phyloP scores from a whole-genome alignment of 2,329 filamentous ascomycete genomes.

The Cladosporium cucumerinum region DNA sequence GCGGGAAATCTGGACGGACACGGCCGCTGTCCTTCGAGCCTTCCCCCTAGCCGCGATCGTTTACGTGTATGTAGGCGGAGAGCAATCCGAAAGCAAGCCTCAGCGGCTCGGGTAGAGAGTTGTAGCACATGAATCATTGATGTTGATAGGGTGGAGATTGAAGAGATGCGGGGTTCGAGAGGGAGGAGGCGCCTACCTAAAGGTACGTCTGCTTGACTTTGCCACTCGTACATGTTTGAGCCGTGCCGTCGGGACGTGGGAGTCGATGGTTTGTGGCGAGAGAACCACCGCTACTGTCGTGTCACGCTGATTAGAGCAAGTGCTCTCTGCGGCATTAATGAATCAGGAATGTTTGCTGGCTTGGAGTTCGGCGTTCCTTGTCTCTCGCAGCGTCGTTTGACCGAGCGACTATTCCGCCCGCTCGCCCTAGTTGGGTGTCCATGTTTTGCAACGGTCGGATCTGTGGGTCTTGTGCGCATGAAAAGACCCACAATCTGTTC shows the following conservation, averaged over 20 bases:
- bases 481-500: background rate
- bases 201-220: background rate
- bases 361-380: background rate
- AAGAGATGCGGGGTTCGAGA: background rate
- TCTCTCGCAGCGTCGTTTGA: background rate
- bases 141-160: background rate
- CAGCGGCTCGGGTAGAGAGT: background rate
- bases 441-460: background rate
- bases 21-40: background rate
- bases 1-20: background rate
- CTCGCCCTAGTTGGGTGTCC: background rate
- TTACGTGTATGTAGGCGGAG: background rate
- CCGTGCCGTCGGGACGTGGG: background rate
- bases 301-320: background rate
- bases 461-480: background rate
- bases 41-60: background rate
- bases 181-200: background rate
- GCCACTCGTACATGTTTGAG: background rate
- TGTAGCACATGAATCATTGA: background rate
- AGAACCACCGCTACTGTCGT: background rate
- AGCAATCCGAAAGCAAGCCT: background rate
- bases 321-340: background rate
- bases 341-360: background rate
- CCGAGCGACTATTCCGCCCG: background rate
- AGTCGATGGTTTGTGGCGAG: background rate